Evolutionary conservation across 2,329 filamentous ascomycete species (phyloP), one percentile per base, ranked within the genome.

Genomic region (Diaporthe ilicicola): DNA sequence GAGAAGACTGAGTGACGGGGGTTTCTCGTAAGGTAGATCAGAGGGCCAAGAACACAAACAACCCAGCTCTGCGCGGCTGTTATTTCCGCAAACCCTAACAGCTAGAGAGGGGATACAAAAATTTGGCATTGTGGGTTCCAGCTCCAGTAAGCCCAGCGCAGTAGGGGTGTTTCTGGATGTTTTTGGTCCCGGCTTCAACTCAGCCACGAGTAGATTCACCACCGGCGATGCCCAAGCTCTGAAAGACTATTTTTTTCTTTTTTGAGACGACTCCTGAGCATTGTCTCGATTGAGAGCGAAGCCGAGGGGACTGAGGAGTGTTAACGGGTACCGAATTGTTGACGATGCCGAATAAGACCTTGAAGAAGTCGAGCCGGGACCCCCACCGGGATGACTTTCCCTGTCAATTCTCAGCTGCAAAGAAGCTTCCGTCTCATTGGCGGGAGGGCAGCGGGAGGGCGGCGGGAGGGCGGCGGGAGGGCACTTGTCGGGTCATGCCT

Each of bases 11-110:
- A 42, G 56, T 39, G 56, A 46, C 56, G 34, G 44, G 56, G 55
- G 56, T 46, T 46, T 48, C 56, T 62, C 48, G 34, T 62, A 62
- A 62, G 39, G 56, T 62, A 48, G 46, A 32, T 62, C 24, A 46
- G n/a, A 62, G 42, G 24, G n/a, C 37, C 56, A 46, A 46, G 56
- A 24, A 32, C 24, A 29, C 39, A 46, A 61, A 29, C 46, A 29
- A 61, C 39, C 56, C 56, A 61, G 37, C 56, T 46, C 9, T 61
- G 39, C 27, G 9, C 19, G 29, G 56, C 39, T 27, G 56, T 32
- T 15, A 15, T 1, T 62, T 42, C 56, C 17, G 27, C 6, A 39
- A 62, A 62, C 56, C 48, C 56, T 62, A 62, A 62, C 56, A 48
- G 44, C 15, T n/a, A 48, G 42, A 62, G 24, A 17, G 8, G 29